Evolutionary conservation across 2,329 filamentous ascomycete species (phyloP), one percentile per base, ranked within the genome.

Genomic region (Byssochlamys sp.): DNA sequence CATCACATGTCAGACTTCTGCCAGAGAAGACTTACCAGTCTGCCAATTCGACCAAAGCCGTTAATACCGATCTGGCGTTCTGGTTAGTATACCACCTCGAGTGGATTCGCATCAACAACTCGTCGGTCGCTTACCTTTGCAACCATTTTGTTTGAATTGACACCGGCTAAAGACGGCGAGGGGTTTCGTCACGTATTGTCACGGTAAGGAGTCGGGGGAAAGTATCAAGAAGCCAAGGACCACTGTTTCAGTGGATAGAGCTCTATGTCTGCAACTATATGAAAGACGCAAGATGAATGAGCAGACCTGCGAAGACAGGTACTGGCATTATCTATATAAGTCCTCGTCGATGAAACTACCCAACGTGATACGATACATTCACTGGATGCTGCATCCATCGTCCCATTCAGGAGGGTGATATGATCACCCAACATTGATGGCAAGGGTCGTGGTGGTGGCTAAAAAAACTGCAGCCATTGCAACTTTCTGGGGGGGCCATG

Each of bases 21-120:
- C 5, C 4, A 45, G 12, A 2, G n/a, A 9, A 19, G n/a, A 45
- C 39, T 7, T 67, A 73, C 82, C 76, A 95, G 94, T 77, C 90
- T 88, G 72, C 90, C 90, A 78, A 95, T 95, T 78, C 90, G 90
- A 80, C 90, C 90, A 82, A 95, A 95, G 77, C 90, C 90, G 86
- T 95, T 95, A 86, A 94, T 94, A 77, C 89, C 89, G 75, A 91
- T 88, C 84, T 91, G 85, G 39, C 1, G n/a, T 45, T 19, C 39
- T 19, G 76, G 81, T 77, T 74, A 75, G 73, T 80, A 83, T 83
- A 63, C 69, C 81, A 69, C 35, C 12, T 19, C 7, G 35, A 45
- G 3, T 19, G 35, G 35, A 45, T 19, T 19, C 12, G 39, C 14
- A 45, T 45, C 39, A 45, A 45, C 6, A 2, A 11, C 12, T n/a